A percentile compares a stretch with the other conserved stretches of the same genome.
These are phyloP conservation scores for Paraphoma chrysanthemicola DNA, from an alignment of 2,329 filamentous ascomycete genomes.

Conservation along the genomic window DNA sequence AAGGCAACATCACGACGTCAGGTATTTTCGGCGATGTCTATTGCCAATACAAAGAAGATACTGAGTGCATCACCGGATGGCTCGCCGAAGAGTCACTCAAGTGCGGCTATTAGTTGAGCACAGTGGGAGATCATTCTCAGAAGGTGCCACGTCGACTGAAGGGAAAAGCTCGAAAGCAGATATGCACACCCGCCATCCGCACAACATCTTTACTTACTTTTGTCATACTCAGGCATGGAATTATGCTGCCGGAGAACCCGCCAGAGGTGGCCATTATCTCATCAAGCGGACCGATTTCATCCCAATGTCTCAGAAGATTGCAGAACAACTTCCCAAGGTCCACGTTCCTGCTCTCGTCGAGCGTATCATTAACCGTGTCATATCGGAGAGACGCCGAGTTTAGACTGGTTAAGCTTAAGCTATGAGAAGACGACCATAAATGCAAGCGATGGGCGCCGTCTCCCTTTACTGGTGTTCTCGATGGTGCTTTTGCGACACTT, in stretches of 20 bases:
- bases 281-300: neutral
- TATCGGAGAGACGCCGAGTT: neutral
- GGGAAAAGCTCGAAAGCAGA: neutral
- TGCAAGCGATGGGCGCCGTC: neutral
- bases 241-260: neutral
- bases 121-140: neutral
- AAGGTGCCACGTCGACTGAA: neutral
- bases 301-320: neutral
- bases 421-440: neutral
- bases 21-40: neutral
- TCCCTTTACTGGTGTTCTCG: neutral
- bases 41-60: neutral
- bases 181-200: neutral
- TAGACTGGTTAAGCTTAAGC: neutral
- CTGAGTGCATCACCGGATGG: neutral
- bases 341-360: neutral
- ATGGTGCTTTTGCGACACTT: neutral
- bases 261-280: neutral
- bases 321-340: neutral
- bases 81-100: neutral
- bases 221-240: neutral
- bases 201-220: no score
- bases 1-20: neutral
- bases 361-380: neutral
- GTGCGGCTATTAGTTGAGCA: neutral